Base-by-base conservation (phyloP, 495 filamentous ascomycete species). In the Trichoderma asperelloides region DNA sequence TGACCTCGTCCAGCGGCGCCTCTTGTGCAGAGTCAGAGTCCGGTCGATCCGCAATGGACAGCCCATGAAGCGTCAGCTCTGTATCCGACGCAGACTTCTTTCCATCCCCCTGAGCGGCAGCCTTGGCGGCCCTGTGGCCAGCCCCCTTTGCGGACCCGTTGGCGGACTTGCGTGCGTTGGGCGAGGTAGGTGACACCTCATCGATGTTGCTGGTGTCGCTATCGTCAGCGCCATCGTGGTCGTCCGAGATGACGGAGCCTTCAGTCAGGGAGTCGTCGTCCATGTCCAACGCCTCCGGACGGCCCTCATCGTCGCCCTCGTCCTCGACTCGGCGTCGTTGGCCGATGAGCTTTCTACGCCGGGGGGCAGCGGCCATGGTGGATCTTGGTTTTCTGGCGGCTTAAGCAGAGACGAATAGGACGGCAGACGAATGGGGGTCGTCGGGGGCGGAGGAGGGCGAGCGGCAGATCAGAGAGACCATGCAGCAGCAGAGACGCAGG, bases 221-320 rank as follows among this genome's bases (percentile, higher is more conserved):
- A 74, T 92, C 89, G 68, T 89, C 90, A 73, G 90, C 90, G 66
- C 85, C 85, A 68, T 91, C 89, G 60, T 90, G 88, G 37, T 88
- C 88, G 67, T 92, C 90, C 73, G 85, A 93, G 63, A 83, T 82
- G 69, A 87, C 81, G 33, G 91, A 93, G 41, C 86, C 89, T 72
- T 95, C 92, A 73, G 89, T 94, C 76, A 93, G 74, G 33, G 91
- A 93, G 77, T 94, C 91, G 72, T 96, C 90, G 45, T 91, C 90
- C 27, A 89, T 70, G 40, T 89, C 89, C 63, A 86, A 85, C 67
- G 79, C 82, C 65, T 89, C 80, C 60, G 82, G 85, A 66, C 85
- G 86, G 68, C 88, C 89, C 67, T 92, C 90, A 41, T 89, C 86
- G 71, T 89, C 87, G 68, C 87, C 89, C 70, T 95, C 91, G 70